phyloP scores from a whole-genome alignment of 257 asterid genomes.

The Avicennia marina region DNA sequence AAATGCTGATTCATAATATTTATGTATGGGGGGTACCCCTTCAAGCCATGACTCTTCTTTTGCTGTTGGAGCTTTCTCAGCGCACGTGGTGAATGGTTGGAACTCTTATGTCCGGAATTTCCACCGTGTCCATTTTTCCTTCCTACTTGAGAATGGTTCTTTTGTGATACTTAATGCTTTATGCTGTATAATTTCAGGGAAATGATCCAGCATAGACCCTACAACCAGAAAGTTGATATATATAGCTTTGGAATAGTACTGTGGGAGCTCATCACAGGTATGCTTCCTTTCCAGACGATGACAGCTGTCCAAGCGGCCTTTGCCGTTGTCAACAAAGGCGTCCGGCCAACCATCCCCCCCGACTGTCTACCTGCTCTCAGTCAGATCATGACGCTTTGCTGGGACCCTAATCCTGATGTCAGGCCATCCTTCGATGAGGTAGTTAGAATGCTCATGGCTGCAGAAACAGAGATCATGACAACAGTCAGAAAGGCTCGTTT shows the following conservation, averaged over 20 bases:
- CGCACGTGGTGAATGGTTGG: no score
- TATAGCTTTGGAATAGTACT: constrained; percentile 97
- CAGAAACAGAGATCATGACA: constrained; percentile 83
- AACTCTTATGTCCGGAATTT: no score
- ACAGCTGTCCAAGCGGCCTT: constrained; percentile 98
- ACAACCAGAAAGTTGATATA: constrained; percentile 92
- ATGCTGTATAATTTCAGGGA: constrained; percentile 55
- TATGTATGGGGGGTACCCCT: no score
- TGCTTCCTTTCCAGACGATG: constrained; percentile 97
- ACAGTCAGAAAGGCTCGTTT: constrained; percentile 93
- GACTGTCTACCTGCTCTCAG: constrained; percentile 75
- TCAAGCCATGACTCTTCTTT: no score
- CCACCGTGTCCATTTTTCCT: no score
- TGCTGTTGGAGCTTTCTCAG: no score
- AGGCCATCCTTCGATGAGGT: constrained; percentile 85
- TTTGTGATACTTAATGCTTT: constrained; percentile 9
- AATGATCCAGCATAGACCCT: constrained; percentile 98
- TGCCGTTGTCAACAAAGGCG: constrained; percentile 95
- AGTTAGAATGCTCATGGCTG: constrained; percentile 88
- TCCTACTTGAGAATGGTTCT: not conserved
- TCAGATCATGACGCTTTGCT: constrained; percentile 91
- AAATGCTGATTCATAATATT: no score
- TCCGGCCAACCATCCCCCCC: constrained; percentile 76
- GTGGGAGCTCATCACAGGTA: constrained; percentile 95
- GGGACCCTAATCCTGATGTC: constrained; percentile 84